phyloP scores from a whole-genome alignment of 139 green algal genomes.

The Chlorella sp. region DNA sequence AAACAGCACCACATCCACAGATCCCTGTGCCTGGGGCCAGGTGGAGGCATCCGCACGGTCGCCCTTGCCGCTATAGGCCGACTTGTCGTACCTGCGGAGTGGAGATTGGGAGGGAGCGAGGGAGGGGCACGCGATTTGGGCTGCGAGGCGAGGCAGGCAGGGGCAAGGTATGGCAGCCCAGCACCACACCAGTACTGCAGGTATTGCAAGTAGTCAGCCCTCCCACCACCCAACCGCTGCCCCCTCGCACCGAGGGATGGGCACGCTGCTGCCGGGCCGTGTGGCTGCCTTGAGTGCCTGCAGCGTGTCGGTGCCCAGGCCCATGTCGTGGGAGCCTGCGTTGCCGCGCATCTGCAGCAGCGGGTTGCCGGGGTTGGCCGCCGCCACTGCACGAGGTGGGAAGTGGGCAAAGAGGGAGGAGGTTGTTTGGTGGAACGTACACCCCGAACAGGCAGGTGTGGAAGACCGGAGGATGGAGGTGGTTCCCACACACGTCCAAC shows the following conservation, averaged over 20 bases:
- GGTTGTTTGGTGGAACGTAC: background rate
- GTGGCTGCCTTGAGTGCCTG: constrained; percentile 49
- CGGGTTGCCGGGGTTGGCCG: constrained; percentile 73
- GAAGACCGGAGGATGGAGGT: too few relatives aligned
- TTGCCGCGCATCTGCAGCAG: constrained; percentile 95
- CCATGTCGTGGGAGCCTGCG: constrained; percentile 94
- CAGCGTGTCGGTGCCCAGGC: constrained; percentile 81
- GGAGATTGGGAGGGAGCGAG: background rate
- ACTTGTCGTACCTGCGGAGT: constrained; percentile 94
- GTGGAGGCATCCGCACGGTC: constrained; percentile 73
- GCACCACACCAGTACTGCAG: too few relatives aligned
- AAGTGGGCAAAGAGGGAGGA: background rate
- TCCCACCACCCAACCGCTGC: background rate
- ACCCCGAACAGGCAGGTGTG: too few relatives aligned
- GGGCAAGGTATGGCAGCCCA: background rate
- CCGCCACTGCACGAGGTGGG: constrained; percentile 45
- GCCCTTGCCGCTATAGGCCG: constrained; percentile 77
- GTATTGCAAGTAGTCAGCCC: too few relatives aligned
- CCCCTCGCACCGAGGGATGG: constrained; percentile 58
- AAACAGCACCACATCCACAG: constrained; percentile 93
- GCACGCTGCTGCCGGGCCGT: constrained; percentile 15
- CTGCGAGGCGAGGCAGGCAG: background rate
- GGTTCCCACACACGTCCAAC: too few relatives aligned
- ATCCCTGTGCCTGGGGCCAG: constrained; percentile 77
- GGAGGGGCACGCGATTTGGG: background rate